Percentiles rank a stretch among this genome's conserved stretches.
These are phyloP conservation scores for Pichia sp. DNA, from an alignment of 1,139 yeast species.

Conservation along the genomic window DNA sequence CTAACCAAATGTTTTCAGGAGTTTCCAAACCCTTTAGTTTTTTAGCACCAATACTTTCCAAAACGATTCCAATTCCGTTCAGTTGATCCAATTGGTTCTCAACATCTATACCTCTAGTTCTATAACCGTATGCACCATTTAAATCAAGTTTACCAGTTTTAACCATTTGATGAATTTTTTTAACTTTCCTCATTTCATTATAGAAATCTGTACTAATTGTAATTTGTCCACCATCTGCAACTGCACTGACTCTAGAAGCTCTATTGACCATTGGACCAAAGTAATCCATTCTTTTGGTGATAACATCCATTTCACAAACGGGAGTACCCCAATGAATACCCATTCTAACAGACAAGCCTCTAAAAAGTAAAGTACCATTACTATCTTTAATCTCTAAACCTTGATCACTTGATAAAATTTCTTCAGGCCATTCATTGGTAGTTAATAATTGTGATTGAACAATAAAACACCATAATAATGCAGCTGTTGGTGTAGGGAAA, in stretches of 20 bases:
- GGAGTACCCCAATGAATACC: conserved; percentile 98
- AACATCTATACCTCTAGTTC: conserved; percentile 52
- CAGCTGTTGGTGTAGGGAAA: conserved; percentile 87
- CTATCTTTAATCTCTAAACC: conserved; percentile 79
- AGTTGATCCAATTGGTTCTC: conserved; percentile 63
- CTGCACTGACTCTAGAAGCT: conserved; percentile 87
- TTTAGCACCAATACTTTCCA: conserved; percentile 72
- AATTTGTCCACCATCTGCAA: conserved; percentile 98
- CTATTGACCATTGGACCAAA: conserved; percentile 98
- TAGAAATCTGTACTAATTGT: conserved; percentile 78
- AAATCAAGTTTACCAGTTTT: conserved; percentile 34
- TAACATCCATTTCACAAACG: conserved; percentile 90
- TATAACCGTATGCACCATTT: conserved; percentile 59
- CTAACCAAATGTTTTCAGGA: conserved; percentile 78
- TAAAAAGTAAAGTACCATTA: conserved; percentile 54
- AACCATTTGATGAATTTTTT: conserved; percentile 45
- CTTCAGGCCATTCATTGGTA: conserved; percentile 92
- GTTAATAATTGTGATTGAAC: conserved; percentile 78
- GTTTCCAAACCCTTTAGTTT: conserved; percentile 92
- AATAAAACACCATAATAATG: conserved; percentile 88
- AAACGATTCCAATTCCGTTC: conserved; percentile 63
- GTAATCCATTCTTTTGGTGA: conserved; percentile 95
- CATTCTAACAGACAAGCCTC: conserved; percentile 94
- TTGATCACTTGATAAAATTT: conserved; percentile 76
- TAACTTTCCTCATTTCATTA: conserved; percentile 58